Conservation (phyloP, 2,329 filamentous ascomycete genomes). For the Colletotrichum ledebouriae region DNA sequence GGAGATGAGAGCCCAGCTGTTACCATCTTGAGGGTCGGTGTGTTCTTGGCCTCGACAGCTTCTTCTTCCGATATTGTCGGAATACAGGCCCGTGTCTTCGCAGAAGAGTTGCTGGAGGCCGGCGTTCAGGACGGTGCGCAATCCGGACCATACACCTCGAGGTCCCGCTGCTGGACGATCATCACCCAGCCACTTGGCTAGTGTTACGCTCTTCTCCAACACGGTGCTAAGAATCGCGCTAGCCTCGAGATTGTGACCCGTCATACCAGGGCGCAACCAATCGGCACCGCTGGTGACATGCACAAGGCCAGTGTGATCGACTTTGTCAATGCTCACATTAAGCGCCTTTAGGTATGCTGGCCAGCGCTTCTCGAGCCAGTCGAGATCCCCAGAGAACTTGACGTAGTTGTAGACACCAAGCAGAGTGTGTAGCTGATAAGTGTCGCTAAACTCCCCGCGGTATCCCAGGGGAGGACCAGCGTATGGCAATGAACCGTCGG, state of each 20-base stretch:
- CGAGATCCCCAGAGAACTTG: constrained; percentile 60
- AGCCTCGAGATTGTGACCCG: constrained; percentile 65
- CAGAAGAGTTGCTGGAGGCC: constrained; percentile 47
- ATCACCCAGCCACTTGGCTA: constrained; percentile 60
- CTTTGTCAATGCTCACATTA: constrained; percentile 51
- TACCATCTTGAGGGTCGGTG: constrained; percentile 64
- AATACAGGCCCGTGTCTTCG: constrained; percentile 54
- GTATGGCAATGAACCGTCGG: constrained; percentile 62
- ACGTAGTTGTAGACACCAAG: constrained; percentile 65
- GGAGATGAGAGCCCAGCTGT: constrained; percentile 59
- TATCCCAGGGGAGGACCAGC: constrained; percentile 60
- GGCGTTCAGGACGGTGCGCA: constrained; percentile 40
- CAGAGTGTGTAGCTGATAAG: constrained; percentile 70
- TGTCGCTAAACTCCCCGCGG: constrained; percentile 58
- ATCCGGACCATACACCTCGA: constrained; percentile 41
- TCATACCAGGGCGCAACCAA: constrained; percentile 65
- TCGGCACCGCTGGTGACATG: constrained; percentile 63
- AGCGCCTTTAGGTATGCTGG: constrained; percentile 56
- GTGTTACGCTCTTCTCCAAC: constrained; percentile 60
- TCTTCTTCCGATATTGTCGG: constrained; percentile 57
- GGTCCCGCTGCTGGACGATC: constrained; percentile 33
- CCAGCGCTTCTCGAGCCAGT: constrained; percentile 59
- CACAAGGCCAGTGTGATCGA: constrained; percentile 56
- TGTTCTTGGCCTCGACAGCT: constrained; percentile 51
- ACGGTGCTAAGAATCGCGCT: constrained; percentile 67